A percentile compares a stretch with the other conserved stretches of the same genome.
Conservation (phyloP, 192 early-diverging fungal species). For the Backusella westeae region DNA sequence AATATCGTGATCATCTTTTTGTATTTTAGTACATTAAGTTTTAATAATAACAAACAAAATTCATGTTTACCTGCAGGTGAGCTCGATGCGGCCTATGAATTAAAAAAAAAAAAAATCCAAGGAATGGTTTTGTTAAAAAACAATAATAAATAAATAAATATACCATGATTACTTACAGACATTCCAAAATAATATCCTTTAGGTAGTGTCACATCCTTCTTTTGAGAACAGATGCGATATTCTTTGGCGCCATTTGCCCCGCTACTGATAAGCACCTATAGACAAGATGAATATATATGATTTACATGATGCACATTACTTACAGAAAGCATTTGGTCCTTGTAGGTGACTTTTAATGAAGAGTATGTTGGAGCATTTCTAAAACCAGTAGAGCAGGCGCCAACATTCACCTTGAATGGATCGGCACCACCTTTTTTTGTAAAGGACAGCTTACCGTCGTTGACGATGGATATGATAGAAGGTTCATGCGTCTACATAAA, state of each 20-base stretch:
- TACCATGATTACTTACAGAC: constrained; percentile 39
- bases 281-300: not conserved
- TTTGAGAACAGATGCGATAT: constrained; percentile 57
- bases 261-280: constrained; percentile 46
- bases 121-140: constrained; percentile 6
- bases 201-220: constrained; percentile 54
- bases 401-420: constrained; percentile 39
- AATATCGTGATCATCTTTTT: constrained; percentile 76
- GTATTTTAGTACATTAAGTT: not conserved
- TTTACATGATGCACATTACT: not conserved
- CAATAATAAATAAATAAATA: not conserved
- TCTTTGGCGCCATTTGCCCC: constrained; percentile 43
- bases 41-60: not conserved
- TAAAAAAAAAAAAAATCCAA: not conserved
- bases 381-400: constrained; percentile 64
- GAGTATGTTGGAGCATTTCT: constrained; percentile 58
- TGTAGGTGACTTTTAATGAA: constrained; percentile 59
- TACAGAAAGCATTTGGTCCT: constrained; percentile 49
- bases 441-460: constrained; percentile 59
- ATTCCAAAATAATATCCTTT: constrained; percentile 75
- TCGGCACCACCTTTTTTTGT: constrained; percentile 28
- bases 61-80: constrained; percentile 23
- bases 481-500: constrained; percentile 39
- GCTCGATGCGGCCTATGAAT: constrained; percentile 31
- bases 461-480: constrained; percentile 56